Base-by-base conservation (phyloP, 345 rosid species). In the Gossypium mustelinum region DNA sequence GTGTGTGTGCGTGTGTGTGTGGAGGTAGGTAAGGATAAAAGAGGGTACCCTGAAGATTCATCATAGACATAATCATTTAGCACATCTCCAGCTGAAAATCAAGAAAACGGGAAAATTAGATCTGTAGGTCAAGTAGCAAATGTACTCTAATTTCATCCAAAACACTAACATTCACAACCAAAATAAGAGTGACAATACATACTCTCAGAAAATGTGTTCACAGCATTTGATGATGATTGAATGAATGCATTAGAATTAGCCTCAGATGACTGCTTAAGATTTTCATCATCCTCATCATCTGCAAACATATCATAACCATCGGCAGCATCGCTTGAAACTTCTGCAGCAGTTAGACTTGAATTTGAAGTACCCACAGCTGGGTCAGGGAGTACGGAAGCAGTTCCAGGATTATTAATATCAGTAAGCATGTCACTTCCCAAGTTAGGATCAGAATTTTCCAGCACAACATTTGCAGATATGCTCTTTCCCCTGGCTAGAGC, bases 251-350 rank as follows among this genome's bases (percentile, higher is more conserved):
- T 70, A 63, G 79, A 70, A 74, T 63, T 79, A 76, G 81, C 71
- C 73, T 70, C 79, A 72, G 85, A 70, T 62, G 91, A 82, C 61
- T 81, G 77, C 43, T 76, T 79, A 70, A 78, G 74, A 80, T 62
- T 58, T 75, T 81, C 78, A 16, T 75, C 65, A 68, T 79, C 92
- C 73, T 88, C 97, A 50, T 88, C 99, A 76, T 90, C 97, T 0
- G 82, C 97, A 88, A 93, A 95, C 88, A 95, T 95, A 85, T 95
- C 97, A 77, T 27, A 91, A 2, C 56, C 81, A 71, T 87, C 88
- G 57, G 51, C 84, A 56, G 48, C 86, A 77, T 73, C 74, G 74
- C 44, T 44, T 20, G 79, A 69, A 58, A 34, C 59, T 24, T 80
- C 84, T 59, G 82, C 79, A 71, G 77, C 73, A 48, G 85, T 70